Conservation (phyloP, 164 flowering plant genomes). For the Vitis rupestris region DNA sequence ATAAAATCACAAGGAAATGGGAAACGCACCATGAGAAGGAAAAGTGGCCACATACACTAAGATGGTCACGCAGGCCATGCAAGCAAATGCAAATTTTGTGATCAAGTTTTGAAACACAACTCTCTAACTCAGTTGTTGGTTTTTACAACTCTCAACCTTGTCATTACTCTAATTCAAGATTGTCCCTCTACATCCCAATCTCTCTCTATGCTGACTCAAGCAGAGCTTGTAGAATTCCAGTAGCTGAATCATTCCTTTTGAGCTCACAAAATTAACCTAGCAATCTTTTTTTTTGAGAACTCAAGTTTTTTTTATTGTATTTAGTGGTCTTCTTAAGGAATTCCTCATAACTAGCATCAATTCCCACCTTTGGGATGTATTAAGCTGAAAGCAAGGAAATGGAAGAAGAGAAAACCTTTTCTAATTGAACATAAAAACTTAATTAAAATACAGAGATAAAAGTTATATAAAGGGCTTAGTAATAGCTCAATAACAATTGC, state of each 20-base stretch:
- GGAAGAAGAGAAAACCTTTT: too few relatives aligned
- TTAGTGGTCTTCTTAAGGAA: constrained; percentile 7
- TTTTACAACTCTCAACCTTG: constrained; percentile 16
- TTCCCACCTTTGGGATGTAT: neutral
- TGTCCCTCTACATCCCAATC: constrained; percentile 13
- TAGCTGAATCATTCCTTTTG: constrained; percentile 11
- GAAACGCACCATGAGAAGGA: too few relatives aligned
- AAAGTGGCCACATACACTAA: too few relatives aligned
- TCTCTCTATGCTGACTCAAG: constrained; percentile 16
- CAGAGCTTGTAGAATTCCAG: constrained; percentile 8
- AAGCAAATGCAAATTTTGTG: neutral
- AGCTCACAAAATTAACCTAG: constrained; percentile 18
- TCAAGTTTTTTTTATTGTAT: constrained; percentile 17
- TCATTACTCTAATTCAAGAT: constrained; percentile 18
- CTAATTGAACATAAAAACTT: too few relatives aligned
- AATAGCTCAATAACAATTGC: too few relatives aligned
- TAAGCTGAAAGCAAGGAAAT: too few relatives aligned
- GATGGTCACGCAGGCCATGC: too few relatives aligned
- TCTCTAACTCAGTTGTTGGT: constrained; percentile 15
- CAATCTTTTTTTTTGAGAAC: constrained; percentile 26
- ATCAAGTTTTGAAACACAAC: constrained; percentile 12
- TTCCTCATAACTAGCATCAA: constrained; percentile 15
- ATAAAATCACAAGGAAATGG: too few relatives aligned
- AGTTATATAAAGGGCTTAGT: too few relatives aligned
- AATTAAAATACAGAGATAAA: too few relatives aligned